phyloP scores from a whole-genome alignment of 331 rosid genomes.

The Malus hybrid region DNA sequence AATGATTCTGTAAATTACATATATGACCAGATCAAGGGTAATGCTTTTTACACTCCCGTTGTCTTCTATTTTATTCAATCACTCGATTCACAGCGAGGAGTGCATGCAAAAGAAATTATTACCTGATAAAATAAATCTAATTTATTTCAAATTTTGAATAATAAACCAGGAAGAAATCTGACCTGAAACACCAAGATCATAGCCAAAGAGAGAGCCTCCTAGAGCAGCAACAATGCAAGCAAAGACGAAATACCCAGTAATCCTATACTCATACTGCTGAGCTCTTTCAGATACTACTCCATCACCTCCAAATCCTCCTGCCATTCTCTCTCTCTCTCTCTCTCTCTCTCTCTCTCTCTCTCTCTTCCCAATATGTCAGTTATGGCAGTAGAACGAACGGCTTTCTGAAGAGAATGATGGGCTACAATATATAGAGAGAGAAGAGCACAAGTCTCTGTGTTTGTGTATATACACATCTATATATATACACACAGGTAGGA shows the following conservation, averaged over 20 bases:
- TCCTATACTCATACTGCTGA: slow-evolving; percentile 56
- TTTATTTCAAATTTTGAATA: background rate
- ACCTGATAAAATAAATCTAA: background rate
- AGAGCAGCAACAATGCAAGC: slow-evolving; percentile 69
- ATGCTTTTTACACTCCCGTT: background rate
- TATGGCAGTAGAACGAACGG: background rate
- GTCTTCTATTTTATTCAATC: background rate
- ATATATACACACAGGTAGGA: background rate
- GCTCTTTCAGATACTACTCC: slow-evolving; percentile 46
- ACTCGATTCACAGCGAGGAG: background rate
- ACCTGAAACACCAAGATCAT: slow-evolving; percentile 90
- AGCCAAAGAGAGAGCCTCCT: slow-evolving; percentile 77
- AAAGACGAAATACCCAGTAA: slow-evolving; percentile 47
- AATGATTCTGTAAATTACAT: background rate
- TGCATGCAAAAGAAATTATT: background rate
- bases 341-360: background rate
- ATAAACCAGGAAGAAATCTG: background rate
- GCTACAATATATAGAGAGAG: background rate
- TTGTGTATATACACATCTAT: no score
- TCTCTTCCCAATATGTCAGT: background rate
- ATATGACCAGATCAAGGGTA: background rate
- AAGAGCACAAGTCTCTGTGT: background rate
- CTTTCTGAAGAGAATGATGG: background rate
- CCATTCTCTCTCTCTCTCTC: slow-evolving; percentile 34
- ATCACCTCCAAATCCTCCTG: slow-evolving; percentile 38